Base-by-base conservation (phyloP, 2,329 filamentous ascomycete genomes). In the Xenoacremonium recifei region DNA sequence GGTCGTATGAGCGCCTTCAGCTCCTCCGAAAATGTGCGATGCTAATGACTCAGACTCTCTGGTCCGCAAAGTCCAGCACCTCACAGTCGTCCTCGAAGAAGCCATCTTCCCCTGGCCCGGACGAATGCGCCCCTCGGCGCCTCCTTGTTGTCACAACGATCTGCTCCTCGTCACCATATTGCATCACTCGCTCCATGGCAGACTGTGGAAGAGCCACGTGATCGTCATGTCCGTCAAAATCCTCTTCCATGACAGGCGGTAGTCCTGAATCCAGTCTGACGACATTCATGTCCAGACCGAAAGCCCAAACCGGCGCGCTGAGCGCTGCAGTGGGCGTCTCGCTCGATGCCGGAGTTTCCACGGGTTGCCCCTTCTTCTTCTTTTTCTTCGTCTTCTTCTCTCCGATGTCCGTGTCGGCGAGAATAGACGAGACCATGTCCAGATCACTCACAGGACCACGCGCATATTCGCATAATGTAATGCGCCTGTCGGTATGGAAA, bases 1-100 rank as follows among this genome's bases (percentile, higher is more conserved):
- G 15, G 33, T 45, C 46, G 39, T 37, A 44, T 37, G 37, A 43
- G 34, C 34, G 34, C 37, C 25, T 36, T 15, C n/a, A n/a, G n/a
- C n/a, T n/a, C n/a, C n/a, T n/a, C n/a, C n/a, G n/a, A n/a, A n/a
- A n/a, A 15, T 21, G 35, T 43, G 27, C 33, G 27, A 29, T 41
- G 31, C 25, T 21, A 44, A 30, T 37, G 37, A 35, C 45, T 74
- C 62, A 84, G 21, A 84, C 80, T 61, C 80, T 70, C 66, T 84
- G 80, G 56, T 82, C 80, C 18, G 89, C 87, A 76, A 93, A 95
- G 68, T 95, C 89, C 49, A 95, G 76, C 43, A 96, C 87, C 63
- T 95, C 89, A 54, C 88, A 93, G 60, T 95, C 90, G 61, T 96
- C 89, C 66, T 96, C 90, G 57, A 95, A 95, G 65, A 95, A 95